Evolutionary conservation across 2,329 filamentous ascomycete genomes (phyloP).

Genomic region (Moelleriella libera): DNA sequence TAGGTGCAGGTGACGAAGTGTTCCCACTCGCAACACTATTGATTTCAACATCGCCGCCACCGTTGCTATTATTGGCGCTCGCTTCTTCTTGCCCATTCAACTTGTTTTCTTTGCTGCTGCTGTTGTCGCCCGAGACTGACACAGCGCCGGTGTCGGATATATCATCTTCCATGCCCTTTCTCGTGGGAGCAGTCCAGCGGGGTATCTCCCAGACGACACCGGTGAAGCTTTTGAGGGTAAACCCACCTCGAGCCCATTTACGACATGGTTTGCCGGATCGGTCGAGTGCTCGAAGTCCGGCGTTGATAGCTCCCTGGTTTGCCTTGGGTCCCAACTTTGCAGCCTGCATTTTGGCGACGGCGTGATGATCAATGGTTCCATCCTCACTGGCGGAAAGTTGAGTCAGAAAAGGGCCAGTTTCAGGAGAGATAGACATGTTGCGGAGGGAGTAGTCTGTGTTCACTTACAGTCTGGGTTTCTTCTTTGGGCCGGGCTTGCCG

Average conservation of each 20-base stretch:
- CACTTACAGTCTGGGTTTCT: conserved; percentile 86
- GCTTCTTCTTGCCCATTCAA: conserved; percentile 39
- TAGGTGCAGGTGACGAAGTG: conserved; percentile 36
- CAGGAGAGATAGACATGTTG: not conserved
- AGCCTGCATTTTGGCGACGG: conserved; percentile 32
- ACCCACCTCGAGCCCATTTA: conserved; percentile 74
- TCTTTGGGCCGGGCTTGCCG: conserved; percentile 90
- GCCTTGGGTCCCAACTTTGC: conserved; percentile 87
- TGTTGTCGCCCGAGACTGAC: conserved; percentile 31
- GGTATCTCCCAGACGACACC: conserved; percentile 70
- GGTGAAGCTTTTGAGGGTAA: conserved; percentile 84
- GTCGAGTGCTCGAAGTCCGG: conserved; percentile 84
- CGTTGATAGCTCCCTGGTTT: conserved; percentile 95
- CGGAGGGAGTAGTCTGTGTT: not conserved
- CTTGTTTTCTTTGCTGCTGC: conserved; percentile 51
- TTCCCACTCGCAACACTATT: conserved; percentile 34
- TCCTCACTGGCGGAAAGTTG: conserved; percentile 35
- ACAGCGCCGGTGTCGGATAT: conserved; percentile 30
- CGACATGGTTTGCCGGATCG: conserved; percentile 83
- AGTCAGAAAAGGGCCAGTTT: not conserved
- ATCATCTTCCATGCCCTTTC: conserved; percentile 30
- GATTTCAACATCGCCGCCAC: conserved; percentile 36
- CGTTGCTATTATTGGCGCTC: conserved; percentile 30
- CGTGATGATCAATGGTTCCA: conserved; percentile 44
- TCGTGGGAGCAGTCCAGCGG: conserved; percentile 67